Percentiles rank a stretch among this genome's conserved stretches.
These are phyloP conservation scores for Jatropha multifida DNA, from an alignment of 441 rosid species.

Conservation along the genomic window DNA sequence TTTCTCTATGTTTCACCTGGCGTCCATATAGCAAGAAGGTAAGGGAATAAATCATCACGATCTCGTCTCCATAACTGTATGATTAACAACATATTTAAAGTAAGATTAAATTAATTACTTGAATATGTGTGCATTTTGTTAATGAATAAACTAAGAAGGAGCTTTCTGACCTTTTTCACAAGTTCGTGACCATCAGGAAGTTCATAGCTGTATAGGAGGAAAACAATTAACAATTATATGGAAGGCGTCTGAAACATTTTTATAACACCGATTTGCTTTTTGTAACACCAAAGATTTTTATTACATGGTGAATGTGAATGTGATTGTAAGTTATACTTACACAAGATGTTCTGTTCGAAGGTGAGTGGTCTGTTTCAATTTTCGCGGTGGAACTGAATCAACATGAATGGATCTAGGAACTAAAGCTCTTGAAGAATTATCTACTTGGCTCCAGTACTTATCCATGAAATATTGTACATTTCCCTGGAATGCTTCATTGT, in stretches of 20 bases:
- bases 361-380: slow-evolving; percentile 30
- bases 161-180: slow-evolving; percentile 3
- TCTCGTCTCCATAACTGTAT: slow-evolving; percentile 9
- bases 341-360: slow-evolving; percentile 22
- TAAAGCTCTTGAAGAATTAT: slow-evolving; percentile 44
- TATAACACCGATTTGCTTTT: too few relatives aligned
- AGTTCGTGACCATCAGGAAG: slow-evolving; percentile 20
- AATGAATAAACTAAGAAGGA: too few relatives aligned
- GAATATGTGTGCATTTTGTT: neutral
- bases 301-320: too few relatives aligned
- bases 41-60: neutral
- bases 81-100: neutral
- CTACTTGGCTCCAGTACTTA: slow-evolving; percentile 27
- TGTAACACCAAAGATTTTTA: too few relatives aligned
- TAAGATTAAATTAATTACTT: neutral
- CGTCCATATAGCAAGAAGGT: slow-evolving; percentile 21
- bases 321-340: slow-evolving; percentile 13
- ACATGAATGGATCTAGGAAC: slow-evolving; percentile 38
- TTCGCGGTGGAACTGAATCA: slow-evolving; percentile 40
- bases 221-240: neutral
- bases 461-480: slow-evolving; percentile 32
- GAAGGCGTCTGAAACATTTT: neutral
- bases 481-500: slow-evolving; percentile 33
- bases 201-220: slow-evolving; percentile 16
- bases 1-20: slow-evolving; percentile 2